These are phyloP conservation scores for Eimeria praecox DNA, from an alignment of 169 alveolate species.

Conservation along the genomic window DNA sequence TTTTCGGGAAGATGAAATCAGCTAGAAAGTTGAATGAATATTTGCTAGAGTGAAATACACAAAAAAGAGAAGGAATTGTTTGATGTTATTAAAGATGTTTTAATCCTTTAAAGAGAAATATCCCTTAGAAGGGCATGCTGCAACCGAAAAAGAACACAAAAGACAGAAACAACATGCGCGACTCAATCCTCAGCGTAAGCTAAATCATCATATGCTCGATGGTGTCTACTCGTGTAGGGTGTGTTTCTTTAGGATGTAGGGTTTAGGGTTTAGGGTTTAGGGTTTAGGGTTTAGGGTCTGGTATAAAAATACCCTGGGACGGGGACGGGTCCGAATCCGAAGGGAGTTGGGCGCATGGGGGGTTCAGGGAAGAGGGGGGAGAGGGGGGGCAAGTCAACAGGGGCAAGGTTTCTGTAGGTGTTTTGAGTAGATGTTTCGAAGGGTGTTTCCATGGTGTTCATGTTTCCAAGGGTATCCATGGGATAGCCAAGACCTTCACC, in stretches of 20 bases:
- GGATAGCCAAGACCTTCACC: slow-evolving; percentile 5
- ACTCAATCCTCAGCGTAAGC: too few species aligned
- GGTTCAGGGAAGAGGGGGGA: slow-evolving; percentile 7
- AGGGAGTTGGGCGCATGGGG: slow-evolving; percentile 24
- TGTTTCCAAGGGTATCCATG: background rate
- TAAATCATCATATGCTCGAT: too few species aligned
- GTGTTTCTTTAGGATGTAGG: background rate
- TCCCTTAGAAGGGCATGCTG: slow-evolving; percentile 44
- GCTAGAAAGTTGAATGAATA: too few species aligned
- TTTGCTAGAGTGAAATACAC: background rate
- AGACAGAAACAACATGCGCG: background rate
- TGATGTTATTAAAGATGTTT: background rate
- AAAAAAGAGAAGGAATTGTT: background rate
- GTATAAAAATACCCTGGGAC: background rate
- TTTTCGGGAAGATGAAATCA: background rate
- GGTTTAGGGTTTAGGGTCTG: background rate
- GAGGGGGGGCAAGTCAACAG: background rate
- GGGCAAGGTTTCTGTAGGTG: slow-evolving; percentile 46
- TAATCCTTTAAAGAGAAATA: background rate
- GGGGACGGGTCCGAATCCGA: slow-evolving; percentile 24
- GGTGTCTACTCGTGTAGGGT: too few species aligned
- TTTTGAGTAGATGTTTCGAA: background rate
- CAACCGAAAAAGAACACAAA: background rate
- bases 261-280: background rate
- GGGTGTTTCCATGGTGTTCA: background rate